Conservation (phyloP, 2,329 filamentous ascomycete species). For the Claviceps quebecensis region DNA sequence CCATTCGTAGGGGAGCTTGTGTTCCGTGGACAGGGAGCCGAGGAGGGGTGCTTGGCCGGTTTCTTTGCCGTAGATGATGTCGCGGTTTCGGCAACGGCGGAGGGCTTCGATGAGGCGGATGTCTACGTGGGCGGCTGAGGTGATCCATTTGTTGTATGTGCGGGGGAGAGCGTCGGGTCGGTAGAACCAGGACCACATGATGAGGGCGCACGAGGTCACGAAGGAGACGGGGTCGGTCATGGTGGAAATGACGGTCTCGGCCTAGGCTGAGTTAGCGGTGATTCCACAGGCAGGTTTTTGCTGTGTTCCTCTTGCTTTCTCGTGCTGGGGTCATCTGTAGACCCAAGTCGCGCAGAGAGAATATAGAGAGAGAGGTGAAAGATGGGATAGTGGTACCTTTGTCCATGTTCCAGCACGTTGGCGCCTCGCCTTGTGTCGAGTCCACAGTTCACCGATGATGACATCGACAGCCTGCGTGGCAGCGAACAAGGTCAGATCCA, state of each 20-base stretch:
- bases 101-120: conserved; percentile 59
- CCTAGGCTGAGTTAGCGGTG: conserved; percentile 9
- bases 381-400: conserved; percentile 18
- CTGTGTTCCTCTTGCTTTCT: too few relatives aligned
- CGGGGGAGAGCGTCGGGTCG: conserved; percentile 53
- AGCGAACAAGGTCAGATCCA: conserved; percentile 74
- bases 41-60: conserved; percentile 57
- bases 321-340: too few relatives aligned
- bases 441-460: conserved; percentile 52
- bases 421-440: conserved; percentile 30
- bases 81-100: conserved; percentile 46
- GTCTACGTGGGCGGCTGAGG: conserved; percentile 62
- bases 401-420: conserved; percentile 33
- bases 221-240: conserved; percentile 56
- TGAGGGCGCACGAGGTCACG: conserved; percentile 53
- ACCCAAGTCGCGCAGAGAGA: background rate
- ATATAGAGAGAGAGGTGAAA: background rate
- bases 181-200: conserved; percentile 91
- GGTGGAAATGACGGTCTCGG: conserved; percentile 20
- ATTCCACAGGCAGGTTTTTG: background rate
- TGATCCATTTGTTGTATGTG: conserved; percentile 72
- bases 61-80: conserved; percentile 58
- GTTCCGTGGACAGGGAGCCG: conserved; percentile 57
- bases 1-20: conserved; percentile 52
- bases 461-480: conserved; percentile 59